These are phyloP conservation scores for Miamiensis avidus DNA, from an alignment of 169 alveolate species.

Conservation along the genomic window DNA sequence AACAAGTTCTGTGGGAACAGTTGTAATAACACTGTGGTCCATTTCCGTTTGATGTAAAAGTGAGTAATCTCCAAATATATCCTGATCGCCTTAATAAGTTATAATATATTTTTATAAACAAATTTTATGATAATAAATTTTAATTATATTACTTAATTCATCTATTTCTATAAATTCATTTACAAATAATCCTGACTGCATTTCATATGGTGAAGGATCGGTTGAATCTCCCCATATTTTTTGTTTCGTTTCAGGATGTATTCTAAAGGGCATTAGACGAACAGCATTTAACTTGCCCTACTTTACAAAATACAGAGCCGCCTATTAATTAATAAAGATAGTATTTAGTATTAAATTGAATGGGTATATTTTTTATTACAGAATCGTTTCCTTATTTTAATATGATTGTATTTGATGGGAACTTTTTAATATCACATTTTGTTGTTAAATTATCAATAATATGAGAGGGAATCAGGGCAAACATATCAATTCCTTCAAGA, in stretches of 20 bases:
- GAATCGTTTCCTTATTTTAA: conserved; percentile 3
- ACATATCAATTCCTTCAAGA: conserved; percentile 1
- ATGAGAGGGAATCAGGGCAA: not conserved
- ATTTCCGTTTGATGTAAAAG: not conserved
- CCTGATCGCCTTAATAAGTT: not conserved
- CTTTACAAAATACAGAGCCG: conserved; percentile 9
- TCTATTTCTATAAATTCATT: conserved; percentile 13
- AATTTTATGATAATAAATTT: not conserved
- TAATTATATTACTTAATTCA: conserved; percentile 6
- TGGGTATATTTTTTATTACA: not conserved
- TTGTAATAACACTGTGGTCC: conserved; percentile 9
- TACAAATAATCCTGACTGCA: not conserved
- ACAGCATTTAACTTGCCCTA: not conserved
- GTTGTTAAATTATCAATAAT: not conserved
- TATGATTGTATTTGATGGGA: not conserved
- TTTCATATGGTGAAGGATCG: conserved; percentile 14
- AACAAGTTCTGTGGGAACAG: conserved; percentile 1
- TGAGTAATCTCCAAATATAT: conserved; percentile 11
- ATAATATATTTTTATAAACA: not conserved
- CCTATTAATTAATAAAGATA: not conserved
- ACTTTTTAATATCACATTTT: not conserved
- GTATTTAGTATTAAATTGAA: not conserved
- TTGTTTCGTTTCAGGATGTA: not conserved
- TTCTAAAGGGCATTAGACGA: conserved; percentile 2
- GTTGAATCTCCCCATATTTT: conserved; percentile 4